A percentile compares a stretch with the other conserved stretches of the same genome.
Evolutionary conservation across 2,329 filamentous ascomycete genomes (phyloP).

Genomic region (Calonectria leucothoes): DNA sequence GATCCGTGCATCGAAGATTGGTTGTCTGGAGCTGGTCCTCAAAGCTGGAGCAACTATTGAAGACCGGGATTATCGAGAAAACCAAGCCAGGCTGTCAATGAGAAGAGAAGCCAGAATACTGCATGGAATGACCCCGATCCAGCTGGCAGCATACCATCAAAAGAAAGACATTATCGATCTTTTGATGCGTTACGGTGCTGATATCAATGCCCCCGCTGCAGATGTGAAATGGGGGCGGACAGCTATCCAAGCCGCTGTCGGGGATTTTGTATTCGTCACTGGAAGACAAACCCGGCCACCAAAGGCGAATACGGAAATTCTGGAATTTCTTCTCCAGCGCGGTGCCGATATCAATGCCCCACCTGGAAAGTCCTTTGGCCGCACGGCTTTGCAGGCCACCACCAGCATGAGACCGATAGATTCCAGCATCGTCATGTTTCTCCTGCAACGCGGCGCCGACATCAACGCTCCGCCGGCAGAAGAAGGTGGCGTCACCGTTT

Average conservation of each 20-base stretch:
- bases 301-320: background rate
- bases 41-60: background rate
- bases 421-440: background rate
- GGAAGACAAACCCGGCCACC: background rate
- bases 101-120: background rate
- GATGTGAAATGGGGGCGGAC: background rate
- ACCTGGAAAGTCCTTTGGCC: background rate
- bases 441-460: background rate
- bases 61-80: background rate
- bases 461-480: slow-evolving; percentile 4
- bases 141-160: background rate
- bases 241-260: slow-evolving; percentile 2
- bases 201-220: slow-evolving; percentile 12
- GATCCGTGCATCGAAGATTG: background rate
- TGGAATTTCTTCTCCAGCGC: background rate
- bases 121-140: background rate
- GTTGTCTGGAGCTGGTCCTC: background rate
- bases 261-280: background rate
- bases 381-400: slow-evolving; percentile 12
- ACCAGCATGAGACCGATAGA: background rate
- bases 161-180: background rate
- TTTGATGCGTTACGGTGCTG: background rate
- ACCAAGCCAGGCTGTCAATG: background rate
- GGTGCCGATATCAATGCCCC: slow-evolving; percentile 9
- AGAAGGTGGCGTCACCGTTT: slow-evolving; percentile 5